Evolutionary conservation across 1,284 basidiomycete species (phyloP), one percentile per base, ranked within the genome.

Genomic region (Volvariella surrecta): DNA sequence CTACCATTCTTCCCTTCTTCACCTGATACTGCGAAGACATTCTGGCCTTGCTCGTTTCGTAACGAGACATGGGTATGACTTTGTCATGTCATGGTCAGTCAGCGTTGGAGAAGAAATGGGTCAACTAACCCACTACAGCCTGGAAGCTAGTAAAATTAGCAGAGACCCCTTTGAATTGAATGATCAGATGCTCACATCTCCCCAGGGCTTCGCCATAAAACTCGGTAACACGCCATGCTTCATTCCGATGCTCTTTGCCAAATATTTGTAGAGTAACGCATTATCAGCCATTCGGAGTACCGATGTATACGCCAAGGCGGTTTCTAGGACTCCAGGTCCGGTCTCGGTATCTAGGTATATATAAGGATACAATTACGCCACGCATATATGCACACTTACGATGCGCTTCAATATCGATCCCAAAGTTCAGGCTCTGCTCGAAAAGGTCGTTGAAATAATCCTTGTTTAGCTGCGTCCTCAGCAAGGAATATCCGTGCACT

Each of bases 151-250:
- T 42, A 3, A 34, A 42, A 21, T 19, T 30, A 17, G n/a, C 13
- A 11, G 24, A 28, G 24, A 28, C 6, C 6, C 11, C 11, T 28
- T 11, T 28, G 24, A 6, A 11, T 6, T 6, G 11, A 32, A 17
- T 18, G 37, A 37, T 17, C 11, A 9, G 18, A 40, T 44, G 68
- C 83, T 58, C 57, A 92, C 90, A 56, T 89, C 82, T 40, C 80
- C 83, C 84, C 87, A 94, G 17, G 94, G 95, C 56, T 97, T 97
- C 0, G 95, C 94, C 95, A 99, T 98, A 62, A 99, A 99, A 46
- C 90, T 95, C 0, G 94, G 94, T 39, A 90, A 74, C 43, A 99
- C 74, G 6, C 86, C 88, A 51, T 87, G 73, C 59, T 86, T 81
- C 75, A 96, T 90, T 0, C 94, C 94, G 2, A 95, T 64, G 50